These are phyloP conservation scores for Arachis stenosperma DNA, from an alignment of 306 rosid species.

Conservation along the genomic window DNA sequence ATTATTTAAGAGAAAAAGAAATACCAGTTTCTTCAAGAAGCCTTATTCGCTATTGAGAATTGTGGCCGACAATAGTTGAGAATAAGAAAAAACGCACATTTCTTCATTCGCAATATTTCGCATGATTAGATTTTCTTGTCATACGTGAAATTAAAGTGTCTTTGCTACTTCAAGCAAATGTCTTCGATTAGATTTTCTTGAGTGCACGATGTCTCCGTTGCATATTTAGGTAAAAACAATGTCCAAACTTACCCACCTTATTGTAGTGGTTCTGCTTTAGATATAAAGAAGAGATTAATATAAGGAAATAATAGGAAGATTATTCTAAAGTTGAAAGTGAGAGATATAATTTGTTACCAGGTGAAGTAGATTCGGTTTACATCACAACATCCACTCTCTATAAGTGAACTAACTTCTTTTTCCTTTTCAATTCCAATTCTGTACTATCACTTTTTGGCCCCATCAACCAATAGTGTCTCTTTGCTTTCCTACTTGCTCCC, in stretches of 20 bases:
- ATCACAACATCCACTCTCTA: too few relatives aligned
- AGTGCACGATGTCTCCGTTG: neutral
- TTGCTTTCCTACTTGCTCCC: too few relatives aligned
- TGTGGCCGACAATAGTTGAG: slow-evolving; percentile 29
- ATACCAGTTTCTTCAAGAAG: neutral
- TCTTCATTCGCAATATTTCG: neutral
- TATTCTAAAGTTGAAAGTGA: too few relatives aligned
- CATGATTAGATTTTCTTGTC: neutral
- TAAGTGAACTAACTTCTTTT: too few relatives aligned
- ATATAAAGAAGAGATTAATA: too few relatives aligned
- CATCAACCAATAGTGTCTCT: too few relatives aligned
- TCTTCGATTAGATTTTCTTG: neutral
- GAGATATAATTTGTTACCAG: too few relatives aligned
- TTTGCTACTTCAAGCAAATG: neutral
- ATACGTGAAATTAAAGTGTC: neutral
- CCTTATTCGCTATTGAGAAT: neutral
- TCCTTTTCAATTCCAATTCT: too few relatives aligned
- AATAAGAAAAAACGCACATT: neutral
- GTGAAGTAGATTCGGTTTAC: too few relatives aligned
- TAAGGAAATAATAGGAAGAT: too few relatives aligned
- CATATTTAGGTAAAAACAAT: neutral
- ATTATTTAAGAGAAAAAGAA: too few relatives aligned
- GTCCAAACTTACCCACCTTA: neutral
- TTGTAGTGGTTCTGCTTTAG: neutral
- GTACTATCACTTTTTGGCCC: too few relatives aligned